These are phyloP conservation scores for Gamsiella multidivaricata DNA, from an alignment of 192 early-diverging fungal species.

Conservation along the genomic window DNA sequence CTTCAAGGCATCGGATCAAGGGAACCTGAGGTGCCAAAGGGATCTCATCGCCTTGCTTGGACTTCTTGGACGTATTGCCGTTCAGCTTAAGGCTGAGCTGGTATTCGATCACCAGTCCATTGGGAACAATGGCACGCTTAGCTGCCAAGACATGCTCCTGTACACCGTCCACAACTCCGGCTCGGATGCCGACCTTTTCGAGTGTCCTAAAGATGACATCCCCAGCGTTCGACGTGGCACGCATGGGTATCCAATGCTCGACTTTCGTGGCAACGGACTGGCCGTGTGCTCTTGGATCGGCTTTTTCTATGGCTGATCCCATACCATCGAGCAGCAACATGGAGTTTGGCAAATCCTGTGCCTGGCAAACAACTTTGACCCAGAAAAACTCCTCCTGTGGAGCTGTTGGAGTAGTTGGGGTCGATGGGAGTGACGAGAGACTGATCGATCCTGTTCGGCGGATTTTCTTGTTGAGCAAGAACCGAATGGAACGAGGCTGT, in stretches of 20 bases:
- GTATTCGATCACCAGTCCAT: slow-evolving; percentile 47
- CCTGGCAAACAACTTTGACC: slow-evolving; percentile 52
- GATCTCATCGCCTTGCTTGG: slow-evolving; percentile 32
- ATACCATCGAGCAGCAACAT: slow-evolving; percentile 50
- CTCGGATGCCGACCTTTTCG: slow-evolving; percentile 63
- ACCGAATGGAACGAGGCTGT: slow-evolving; percentile 56
- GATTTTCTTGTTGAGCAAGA: slow-evolving; percentile 63
- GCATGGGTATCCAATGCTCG: slow-evolving; percentile 58
- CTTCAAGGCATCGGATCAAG: slow-evolving; percentile 33
- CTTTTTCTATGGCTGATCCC: slow-evolving; percentile 34
- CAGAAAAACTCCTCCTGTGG: slow-evolving; percentile 52
- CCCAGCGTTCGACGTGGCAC: slow-evolving; percentile 55
- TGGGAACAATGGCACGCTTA: slow-evolving; percentile 31
- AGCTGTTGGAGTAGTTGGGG: slow-evolving; percentile 31
- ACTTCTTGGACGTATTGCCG: slow-evolving; percentile 11
- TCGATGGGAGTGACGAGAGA: slow-evolving; percentile 23
- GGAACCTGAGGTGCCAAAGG: slow-evolving; percentile 28
- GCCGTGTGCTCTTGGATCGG: slow-evolving; percentile 19
- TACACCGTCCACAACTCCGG: slow-evolving; percentile 59
- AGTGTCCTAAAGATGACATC: slow-evolving; percentile 61
- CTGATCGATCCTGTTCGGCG: slow-evolving; percentile 39
- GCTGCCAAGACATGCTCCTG: slow-evolving; percentile 40
- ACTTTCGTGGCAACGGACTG: slow-evolving; percentile 49
- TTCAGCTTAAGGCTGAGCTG: slow-evolving; percentile 26
- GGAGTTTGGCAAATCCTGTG: slow-evolving; percentile 45